Conservation (phyloP, 257 asterid species). For the Osmanthus fragrans region DNA sequence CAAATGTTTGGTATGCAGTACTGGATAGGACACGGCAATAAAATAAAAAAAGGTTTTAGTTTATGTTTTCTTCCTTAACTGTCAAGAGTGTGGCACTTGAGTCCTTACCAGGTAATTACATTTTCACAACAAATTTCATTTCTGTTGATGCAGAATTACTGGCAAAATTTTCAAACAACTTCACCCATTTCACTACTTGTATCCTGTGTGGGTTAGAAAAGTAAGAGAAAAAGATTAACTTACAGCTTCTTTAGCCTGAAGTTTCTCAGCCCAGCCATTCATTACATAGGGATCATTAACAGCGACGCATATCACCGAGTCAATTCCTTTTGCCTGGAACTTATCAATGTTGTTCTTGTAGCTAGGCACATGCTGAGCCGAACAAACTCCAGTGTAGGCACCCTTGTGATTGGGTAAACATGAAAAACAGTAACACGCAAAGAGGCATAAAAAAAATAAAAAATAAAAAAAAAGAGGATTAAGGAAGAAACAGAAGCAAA, state of each 20-base stretch:
- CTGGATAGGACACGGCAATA: too few relatives aligned
- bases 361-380: slow-evolving; percentile 91
- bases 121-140: not conserved
- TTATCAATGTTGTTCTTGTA: slow-evolving; percentile 74
- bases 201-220: not conserved
- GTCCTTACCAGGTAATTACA: not conserved
- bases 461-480: not conserved
- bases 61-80: not conserved
- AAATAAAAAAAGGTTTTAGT: not conserved
- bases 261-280: slow-evolving; percentile 94
- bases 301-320: slow-evolving; percentile 87
- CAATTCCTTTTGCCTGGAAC: slow-evolving; percentile 84
- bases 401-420: slow-evolving; percentile 45
- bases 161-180: not conserved
- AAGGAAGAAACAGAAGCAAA: too few relatives aligned
- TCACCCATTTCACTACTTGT: not conserved
- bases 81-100: not conserved
- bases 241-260: slow-evolving; percentile 84
- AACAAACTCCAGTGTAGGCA: slow-evolving; percentile 92
- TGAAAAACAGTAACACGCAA: not conserved
- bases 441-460: not conserved
- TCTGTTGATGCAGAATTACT: not conserved
- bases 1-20: too few relatives aligned
- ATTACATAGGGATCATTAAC: slow-evolving; percentile 85
- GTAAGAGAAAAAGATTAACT: slow-evolving; percentile 31